A percentile compares a stretch with the other conserved stretches of the same genome.
These are phyloP conservation scores for Prunella vulgaris DNA, from an alignment of 257 asterid species.

Conservation along the genomic window DNA sequence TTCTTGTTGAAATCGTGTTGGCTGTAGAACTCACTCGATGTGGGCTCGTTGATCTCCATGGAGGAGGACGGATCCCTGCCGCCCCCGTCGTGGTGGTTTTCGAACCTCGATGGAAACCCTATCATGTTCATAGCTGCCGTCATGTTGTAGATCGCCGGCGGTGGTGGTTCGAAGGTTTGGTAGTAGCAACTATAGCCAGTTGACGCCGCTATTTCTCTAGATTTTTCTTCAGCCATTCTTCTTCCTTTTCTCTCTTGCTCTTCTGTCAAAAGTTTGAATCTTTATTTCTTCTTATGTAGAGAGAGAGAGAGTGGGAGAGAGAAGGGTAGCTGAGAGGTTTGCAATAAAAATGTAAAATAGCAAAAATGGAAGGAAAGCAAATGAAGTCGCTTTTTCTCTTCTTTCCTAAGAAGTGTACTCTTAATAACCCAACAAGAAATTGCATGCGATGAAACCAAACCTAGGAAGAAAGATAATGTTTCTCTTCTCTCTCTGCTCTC, in stretches of 20 bases:
- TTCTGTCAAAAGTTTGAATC: conserved; percentile 25
- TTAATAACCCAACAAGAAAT: conserved; percentile 42
- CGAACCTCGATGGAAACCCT: conserved; percentile 49
- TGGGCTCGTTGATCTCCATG: background rate
- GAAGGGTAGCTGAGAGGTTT: background rate
- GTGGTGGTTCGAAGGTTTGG: conserved; percentile 26
- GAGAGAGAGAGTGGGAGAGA: conserved; percentile 23
- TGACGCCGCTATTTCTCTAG: background rate
- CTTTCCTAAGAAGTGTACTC: conserved; percentile 28
- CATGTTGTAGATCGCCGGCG: conserved; percentile 58
- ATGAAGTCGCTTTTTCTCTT: conserved; percentile 13
- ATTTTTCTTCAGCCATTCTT: conserved; percentile 37
- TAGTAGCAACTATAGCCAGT: conserved; percentile 38
- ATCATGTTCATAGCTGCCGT: conserved; percentile 48
- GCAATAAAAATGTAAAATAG: background rate
- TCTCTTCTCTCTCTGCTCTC: background rate
- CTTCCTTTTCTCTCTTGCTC: background rate
- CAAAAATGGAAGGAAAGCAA: conserved; percentile 15
- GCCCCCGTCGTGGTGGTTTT: conserved; percentile 14
- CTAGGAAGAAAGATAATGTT: conserved; percentile 31
- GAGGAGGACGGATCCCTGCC: background rate
- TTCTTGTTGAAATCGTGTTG: conserved; percentile 25
- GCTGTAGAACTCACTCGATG: conserved; percentile 25
- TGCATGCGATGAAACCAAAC: conserved; percentile 35
- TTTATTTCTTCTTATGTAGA: conserved; percentile 30